Conservation (phyloP, 2,329 filamentous ascomycete genomes). For the Paraphaeosphaeria sporulosa region DNA sequence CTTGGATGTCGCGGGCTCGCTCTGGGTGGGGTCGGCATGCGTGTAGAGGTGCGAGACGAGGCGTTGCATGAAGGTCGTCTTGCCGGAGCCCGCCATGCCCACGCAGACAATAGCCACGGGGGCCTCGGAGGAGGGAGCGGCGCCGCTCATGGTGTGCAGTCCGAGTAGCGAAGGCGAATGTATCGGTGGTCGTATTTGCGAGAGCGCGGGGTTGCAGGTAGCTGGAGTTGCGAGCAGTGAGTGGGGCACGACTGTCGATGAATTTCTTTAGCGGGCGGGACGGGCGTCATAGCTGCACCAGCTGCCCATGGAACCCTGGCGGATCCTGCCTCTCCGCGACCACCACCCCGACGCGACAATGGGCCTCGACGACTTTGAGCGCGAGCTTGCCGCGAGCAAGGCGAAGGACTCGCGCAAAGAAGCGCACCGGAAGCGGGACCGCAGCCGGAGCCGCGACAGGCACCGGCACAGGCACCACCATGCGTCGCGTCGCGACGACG, state of each 20-base stretch:
- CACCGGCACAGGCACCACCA: conserved; percentile 55
- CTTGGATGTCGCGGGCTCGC: conserved; percentile 40
- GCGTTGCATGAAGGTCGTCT: conserved; percentile 99
- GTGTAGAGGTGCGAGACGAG: conserved; percentile 92
- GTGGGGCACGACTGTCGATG: conserved; percentile 11
- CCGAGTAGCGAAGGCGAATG: neutral
- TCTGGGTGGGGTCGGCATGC: conserved; percentile 63
- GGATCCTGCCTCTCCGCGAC: conserved; percentile 51
- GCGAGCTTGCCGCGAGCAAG: conserved; percentile 72
- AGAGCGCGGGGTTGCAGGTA: conserved; percentile 14
- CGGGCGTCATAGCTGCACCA: conserved; percentile 21
- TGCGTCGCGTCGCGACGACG: conserved; percentile 53
- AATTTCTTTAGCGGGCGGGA: conserved; percentile 45
- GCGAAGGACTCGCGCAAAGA: conserved; percentile 61
- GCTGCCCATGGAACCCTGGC: conserved; percentile 3
- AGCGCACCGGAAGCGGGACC: conserved; percentile 55
- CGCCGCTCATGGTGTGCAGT: conserved; percentile 52
- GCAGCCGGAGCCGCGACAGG: conserved; percentile 52
- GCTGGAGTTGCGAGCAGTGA: conserved; percentile 4
- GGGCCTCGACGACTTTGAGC: conserved; percentile 79
- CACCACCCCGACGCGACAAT: conserved; percentile 50
- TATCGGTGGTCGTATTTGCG: conserved; percentile 2
- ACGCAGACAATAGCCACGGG: conserved; percentile 90
- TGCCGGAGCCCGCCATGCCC: conserved; percentile 97
- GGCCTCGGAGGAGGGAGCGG: conserved; percentile 23